phyloP scores from a whole-genome alignment of 305 asterid genomes.

The Solanum hybrid region DNA sequence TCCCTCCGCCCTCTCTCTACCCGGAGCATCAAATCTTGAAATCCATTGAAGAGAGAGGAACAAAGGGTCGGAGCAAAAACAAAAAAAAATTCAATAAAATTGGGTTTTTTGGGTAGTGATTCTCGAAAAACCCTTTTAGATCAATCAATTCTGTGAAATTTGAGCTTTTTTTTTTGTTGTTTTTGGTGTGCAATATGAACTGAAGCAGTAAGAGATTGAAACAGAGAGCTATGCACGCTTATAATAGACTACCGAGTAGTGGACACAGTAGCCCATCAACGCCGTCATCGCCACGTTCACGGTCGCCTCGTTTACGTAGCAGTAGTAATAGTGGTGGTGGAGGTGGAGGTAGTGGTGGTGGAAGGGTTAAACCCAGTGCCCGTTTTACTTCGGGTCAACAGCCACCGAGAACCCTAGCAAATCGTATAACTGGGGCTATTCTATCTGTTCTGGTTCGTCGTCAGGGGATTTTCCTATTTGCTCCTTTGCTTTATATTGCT shows the following conservation, averaged over 20 bases:
- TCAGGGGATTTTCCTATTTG: constrained; percentile 78
- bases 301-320: constrained; percentile 53
- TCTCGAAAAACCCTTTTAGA: neutral
- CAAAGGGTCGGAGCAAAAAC: neutral
- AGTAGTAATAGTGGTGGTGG: neutral
- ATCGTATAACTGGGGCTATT: constrained; percentile 49
- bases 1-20: neutral
- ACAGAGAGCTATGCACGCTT: constrained; percentile 45
- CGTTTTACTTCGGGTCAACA: constrained; percentile 34
- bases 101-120: neutral
- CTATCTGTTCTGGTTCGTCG: constrained; percentile 61
- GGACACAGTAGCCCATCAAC: constrained; percentile 80
- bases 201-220: neutral
- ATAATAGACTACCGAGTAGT: constrained; percentile 77
- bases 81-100: neutral
- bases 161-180: neutral
- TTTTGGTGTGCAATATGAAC: neutral
- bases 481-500: constrained; percentile 68
- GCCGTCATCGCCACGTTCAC: constrained; percentile 77
- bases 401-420: constrained; percentile 42
- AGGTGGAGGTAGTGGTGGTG: neutral
- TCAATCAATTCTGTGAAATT: neutral
- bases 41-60: neutral
- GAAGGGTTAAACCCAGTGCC: neutral
- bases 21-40: neutral